Evolutionary conservation across 192 early-diverging fungal genomes (phyloP).

Genomic region (Lunasporangiospora selenospora): DNA sequence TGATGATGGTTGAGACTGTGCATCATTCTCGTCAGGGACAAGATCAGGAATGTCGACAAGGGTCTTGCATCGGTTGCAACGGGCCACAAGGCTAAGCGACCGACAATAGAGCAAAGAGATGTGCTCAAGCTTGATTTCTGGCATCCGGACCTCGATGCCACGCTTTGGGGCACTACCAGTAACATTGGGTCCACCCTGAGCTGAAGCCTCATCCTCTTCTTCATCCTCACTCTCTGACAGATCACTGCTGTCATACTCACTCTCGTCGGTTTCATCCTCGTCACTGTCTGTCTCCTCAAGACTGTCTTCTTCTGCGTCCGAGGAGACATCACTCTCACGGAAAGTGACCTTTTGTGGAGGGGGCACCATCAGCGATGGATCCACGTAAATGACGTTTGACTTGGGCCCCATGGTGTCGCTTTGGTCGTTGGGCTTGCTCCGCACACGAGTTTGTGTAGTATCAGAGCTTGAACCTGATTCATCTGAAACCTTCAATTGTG

Average conservation of each 20-base stretch:
- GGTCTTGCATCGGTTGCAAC: constrained; percentile 81
- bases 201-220: constrained; percentile 7
- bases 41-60: constrained; percentile 68
- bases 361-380: too few relatives aligned
- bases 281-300: constrained; percentile 31
- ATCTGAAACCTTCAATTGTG: too few relatives aligned
- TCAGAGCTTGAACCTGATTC: too few relatives aligned
- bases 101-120: constrained; percentile 73
- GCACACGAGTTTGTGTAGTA: too few relatives aligned
- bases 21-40: constrained; percentile 31
- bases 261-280: constrained; percentile 33
- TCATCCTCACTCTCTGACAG: constrained; percentile 29
- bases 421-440: too few relatives aligned
- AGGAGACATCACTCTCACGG: too few relatives aligned
- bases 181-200: constrained; percentile 3
- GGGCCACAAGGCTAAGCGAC: constrained; percentile 66
- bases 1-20: constrained; percentile 8
- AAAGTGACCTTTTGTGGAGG: too few relatives aligned
- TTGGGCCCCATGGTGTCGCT: too few relatives aligned
- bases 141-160: constrained; percentile 81
- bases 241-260: constrained; percentile 21
- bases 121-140: constrained; percentile 62
- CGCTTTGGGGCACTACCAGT: constrained; percentile 45
- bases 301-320: constrained; percentile 20
- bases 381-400: too few relatives aligned